A percentile compares a stretch with the other conserved stretches of the same genome.
These are phyloP conservation scores for Debaryomyces castellii DNA, from an alignment of 805 yeast species.

Conservation along the genomic window DNA sequence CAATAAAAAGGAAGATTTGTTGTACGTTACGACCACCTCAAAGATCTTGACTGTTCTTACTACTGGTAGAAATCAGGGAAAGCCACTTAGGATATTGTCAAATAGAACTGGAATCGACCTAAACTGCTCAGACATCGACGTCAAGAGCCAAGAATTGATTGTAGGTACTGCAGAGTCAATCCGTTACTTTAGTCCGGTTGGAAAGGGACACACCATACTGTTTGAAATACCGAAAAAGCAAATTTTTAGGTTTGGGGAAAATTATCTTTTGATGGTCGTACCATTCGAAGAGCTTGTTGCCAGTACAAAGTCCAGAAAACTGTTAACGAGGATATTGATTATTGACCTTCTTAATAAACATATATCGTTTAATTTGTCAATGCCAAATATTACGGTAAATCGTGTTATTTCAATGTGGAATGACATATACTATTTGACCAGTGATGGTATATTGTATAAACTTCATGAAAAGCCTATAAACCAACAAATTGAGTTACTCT, in stretches of 20 bases:
- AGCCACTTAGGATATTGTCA: conserved; percentile 50
- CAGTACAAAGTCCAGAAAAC: conserved; percentile 11
- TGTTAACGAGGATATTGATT: conserved; percentile 58
- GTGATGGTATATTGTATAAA: conserved; percentile 73
- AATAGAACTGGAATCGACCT: conserved; percentile 49
- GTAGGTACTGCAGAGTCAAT: conserved; percentile 67
- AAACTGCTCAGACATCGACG: conserved; percentile 45
- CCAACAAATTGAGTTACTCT: conserved; percentile 67
- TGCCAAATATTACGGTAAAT: conserved; percentile 59
- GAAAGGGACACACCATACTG: conserved; percentile 53
- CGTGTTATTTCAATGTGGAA: conserved; percentile 59
- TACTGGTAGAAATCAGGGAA: conserved; percentile 73
- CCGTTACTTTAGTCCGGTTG: conserved; percentile 57
- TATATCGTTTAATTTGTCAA: conserved; percentile 64
- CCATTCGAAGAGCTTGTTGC: conserved; percentile 32
- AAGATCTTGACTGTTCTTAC: conserved; percentile 72
- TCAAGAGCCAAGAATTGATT: conserved; percentile 49
- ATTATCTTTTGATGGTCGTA: conserved; percentile 61
- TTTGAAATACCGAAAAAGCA: conserved; percentile 58
- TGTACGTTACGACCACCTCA: conserved; percentile 76
- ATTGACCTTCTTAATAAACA: conserved; percentile 71
- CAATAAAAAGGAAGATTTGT: conserved; percentile 45
- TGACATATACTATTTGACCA: conserved; percentile 59
- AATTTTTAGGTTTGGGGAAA: conserved; percentile 44
- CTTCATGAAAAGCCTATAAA: conserved; percentile 64